phyloP scores from a whole-genome alignment of 257 asterid genomes.

The Nicotiana undulata region DNA sequence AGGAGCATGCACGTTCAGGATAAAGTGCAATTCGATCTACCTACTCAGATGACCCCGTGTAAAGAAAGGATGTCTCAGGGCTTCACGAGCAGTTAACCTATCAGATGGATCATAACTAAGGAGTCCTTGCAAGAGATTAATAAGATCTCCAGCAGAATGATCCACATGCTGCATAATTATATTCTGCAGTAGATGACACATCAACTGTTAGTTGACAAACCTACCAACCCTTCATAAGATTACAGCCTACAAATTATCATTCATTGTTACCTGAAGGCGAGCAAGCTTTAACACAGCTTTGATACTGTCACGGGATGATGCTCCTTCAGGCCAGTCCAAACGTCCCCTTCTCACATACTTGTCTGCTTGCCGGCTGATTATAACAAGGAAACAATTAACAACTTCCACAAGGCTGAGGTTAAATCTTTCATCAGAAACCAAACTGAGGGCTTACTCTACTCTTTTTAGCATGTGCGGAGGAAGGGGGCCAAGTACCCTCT shows the following conservation, averaged over 20 bases:
- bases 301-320: constrained; percentile 72
- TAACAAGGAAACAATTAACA: neutral
- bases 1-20: too few relatives aligned
- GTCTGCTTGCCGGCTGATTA: constrained; percentile 57
- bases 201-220: too few relatives aligned
- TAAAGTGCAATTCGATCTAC: too few relatives aligned
- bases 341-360: constrained; percentile 67
- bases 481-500: constrained; percentile 70
- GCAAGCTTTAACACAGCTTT: constrained; percentile 66
- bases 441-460: constrained; percentile 46
- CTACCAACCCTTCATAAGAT: too few relatives aligned
- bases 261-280: constrained; percentile 43
- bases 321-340: constrained; percentile 88
- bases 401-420: neutral
- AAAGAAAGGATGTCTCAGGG: constrained; percentile 69
- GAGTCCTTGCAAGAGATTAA: constrained; percentile 72
- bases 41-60: constrained; percentile 38
- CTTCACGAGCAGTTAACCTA: constrained; percentile 66
- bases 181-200: constrained; percentile 22
- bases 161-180: constrained; percentile 85
- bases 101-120: constrained; percentile 65
- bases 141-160: constrained; percentile 87
- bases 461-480: constrained; percentile 73
- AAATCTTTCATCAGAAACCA: too few relatives aligned
- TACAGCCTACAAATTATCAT: neutral